Base-by-base conservation (phyloP, 768 basidiomycete species). In the Roridomyces roridus region DNA sequence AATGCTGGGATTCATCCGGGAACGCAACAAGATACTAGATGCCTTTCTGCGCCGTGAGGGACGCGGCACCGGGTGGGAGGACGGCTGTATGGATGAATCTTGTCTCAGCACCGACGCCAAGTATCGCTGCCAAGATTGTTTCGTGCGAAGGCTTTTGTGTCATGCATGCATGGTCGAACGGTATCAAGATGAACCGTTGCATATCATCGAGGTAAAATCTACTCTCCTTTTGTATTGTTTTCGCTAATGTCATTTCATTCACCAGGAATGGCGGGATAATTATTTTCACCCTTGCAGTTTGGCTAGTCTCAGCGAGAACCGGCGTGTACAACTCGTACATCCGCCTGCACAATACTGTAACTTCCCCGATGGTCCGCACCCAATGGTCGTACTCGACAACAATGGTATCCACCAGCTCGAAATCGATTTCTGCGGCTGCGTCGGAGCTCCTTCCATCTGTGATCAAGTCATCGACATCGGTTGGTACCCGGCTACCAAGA, bases 401-500 rank as follows among this genome's bases (percentile, higher is more conserved):
- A 66, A 67, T 46, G 59, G 60, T 8, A 44, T 69, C 11, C 69
- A 70, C 36, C n/a, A 25, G 0, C 17, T 70, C 2, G 26, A 39
- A 9, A 18, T 68, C 6, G 50, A 60, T 24, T 66, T 64, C 47
- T 66, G 67, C 35, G 55, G 64, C 11, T 68, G 67, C 29, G 17
- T 15, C 6, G 34, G 18, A 1, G 41, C 41, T 3, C 51, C 46
- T 8, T 7, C 26, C 4, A 29, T 18, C 1, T 43, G 40, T 25
- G 46, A 39, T 20, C 66, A 67, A 31, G 47, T 70, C 1, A 42
- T 70, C 10, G 39, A 59, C 17, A 37, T 50, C 9, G 46, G 39
- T 3, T 67, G 66, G 66, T 67, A 40, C 24, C 65, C 69, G 0
- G 54, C 66, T 11, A 68, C 66, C 0, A 59, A 37, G 8, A 36